Evolutionary conservation across 2,329 filamentous ascomycete species (phyloP).

Genomic region (Ciborinia camelliae): DNA sequence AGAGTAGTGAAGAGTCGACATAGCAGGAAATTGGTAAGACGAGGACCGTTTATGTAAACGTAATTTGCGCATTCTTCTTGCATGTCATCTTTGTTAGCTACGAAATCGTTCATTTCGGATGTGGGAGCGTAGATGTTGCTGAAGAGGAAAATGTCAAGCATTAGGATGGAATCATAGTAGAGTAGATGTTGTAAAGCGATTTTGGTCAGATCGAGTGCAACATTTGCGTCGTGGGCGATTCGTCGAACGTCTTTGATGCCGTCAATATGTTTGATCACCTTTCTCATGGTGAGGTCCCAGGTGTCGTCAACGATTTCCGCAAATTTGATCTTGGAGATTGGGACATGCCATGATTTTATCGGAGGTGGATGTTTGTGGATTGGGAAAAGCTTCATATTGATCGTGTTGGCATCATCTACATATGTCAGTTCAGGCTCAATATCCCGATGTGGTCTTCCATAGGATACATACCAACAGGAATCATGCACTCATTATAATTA

Average conservation of each 20-base stretch:
- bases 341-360: conserved; percentile 87
- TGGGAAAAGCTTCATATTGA: conserved; percentile 95
- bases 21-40: conserved; percentile 59
- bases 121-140: conserved; percentile 83
- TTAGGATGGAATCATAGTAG: conserved; percentile 85
- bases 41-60: conserved; percentile 46
- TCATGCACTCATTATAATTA: conserved; percentile 98
- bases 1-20: conserved; percentile 85
- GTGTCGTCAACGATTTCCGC: conserved; percentile 61
- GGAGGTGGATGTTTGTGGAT: conserved; percentile 72
- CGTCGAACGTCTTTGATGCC: conserved; percentile 85
- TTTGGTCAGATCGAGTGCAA: conserved; percentile 80
- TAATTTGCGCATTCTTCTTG: conserved; percentile 87
- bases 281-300: conserved; percentile 73
- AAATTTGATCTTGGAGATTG: conserved; percentile 68
- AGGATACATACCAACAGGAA: conserved; percentile 71
- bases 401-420: conserved; percentile 83
- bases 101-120: conserved; percentile 73
- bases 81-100: conserved; percentile 68
- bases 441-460: no score
- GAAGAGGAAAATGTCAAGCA: conserved; percentile 96
- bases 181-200: conserved; percentile 84
- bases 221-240: conserved; percentile 80
- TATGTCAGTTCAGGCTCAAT: conserved; percentile 19
- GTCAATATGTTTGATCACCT: conserved; percentile 83